Conservation (phyloP, 129 eudicot genomes). For the Flaveria ramosissima region DNA sequence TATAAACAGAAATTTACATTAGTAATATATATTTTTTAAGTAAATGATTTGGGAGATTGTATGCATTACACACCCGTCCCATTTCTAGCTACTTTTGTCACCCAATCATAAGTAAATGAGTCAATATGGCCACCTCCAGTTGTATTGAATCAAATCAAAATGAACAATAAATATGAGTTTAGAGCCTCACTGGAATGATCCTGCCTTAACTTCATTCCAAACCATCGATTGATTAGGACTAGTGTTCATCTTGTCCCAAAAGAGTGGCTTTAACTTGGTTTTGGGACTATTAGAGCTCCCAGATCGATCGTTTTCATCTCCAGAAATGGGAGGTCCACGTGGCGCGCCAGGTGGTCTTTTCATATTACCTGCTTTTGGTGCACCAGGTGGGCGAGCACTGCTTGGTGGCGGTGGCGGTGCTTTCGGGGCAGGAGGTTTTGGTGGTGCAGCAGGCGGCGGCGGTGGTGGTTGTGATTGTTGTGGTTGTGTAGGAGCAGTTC, state of each 20-base stretch:
- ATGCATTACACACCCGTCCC: not conserved
- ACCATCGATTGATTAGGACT: conserved; percentile 80
- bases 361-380: conserved; percentile 47
- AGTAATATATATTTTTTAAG: not conserved
- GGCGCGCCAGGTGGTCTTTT: conserved; percentile 46
- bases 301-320: conserved; percentile 23
- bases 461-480: conserved; percentile 44
- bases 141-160: not conserved
- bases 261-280: conserved; percentile 74
- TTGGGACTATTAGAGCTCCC: conserved; percentile 47
- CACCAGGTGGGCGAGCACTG: conserved; percentile 54
- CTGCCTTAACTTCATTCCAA: conserved; percentile 76
- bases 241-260: conserved; percentile 86
- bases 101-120: not conserved
- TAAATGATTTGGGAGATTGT: conserved; percentile 5
- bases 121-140: not conserved
- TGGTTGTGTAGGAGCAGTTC: conserved; percentile 43
- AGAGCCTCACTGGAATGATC: conserved; percentile 81
- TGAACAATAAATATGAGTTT: conserved; percentile 1
- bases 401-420: conserved; percentile 69
- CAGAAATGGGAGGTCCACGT: conserved; percentile 25
- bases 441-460: conserved; percentile 47
- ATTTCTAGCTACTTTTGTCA: not conserved
- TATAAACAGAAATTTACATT: not conserved
- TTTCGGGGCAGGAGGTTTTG: conserved; percentile 53